Percentiles rank a stretch among this genome's conserved stretches.
phyloP scores from a whole-genome alignment of 768 basidiomycete genomes.

The Neoboletus magnificus region DNA sequence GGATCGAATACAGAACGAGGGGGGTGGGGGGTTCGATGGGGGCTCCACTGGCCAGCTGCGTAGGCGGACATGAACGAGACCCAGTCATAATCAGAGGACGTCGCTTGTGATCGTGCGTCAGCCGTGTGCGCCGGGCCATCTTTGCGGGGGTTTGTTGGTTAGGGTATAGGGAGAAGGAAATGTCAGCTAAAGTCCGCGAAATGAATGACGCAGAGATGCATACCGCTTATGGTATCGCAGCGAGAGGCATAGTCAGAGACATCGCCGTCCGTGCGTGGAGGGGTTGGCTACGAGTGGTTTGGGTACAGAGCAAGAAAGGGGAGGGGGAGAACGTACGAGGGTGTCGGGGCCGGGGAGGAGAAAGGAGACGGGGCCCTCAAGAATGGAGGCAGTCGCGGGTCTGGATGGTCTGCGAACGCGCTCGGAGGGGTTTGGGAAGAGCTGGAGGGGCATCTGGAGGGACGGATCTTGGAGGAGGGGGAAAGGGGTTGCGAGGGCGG shows the following conservation, averaged over 20 bases:
- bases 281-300: constrained; percentile 3
- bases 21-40: constrained; percentile 61
- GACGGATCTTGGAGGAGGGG: constrained; percentile 23
- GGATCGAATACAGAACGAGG: constrained; percentile 38
- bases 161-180: constrained; percentile 20
- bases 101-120: constrained; percentile 17
- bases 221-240: constrained; percentile 23
- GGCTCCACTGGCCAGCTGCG: constrained; percentile 76
- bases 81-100: constrained; percentile 57
- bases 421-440: constrained; percentile 28
- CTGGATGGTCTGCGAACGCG: constrained; percentile 31
- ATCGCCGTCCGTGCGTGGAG: constrained; percentile 7
- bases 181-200: constrained; percentile 3
- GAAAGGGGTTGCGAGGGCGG: constrained; percentile 22
- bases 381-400: constrained; percentile 44
- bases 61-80: constrained; percentile 74
- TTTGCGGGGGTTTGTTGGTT: constrained; percentile 1
- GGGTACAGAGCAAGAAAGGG: background rate
- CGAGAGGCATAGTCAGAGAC: constrained; percentile 8
- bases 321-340: constrained; percentile 7
- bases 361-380: constrained; percentile 38
- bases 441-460: constrained; percentile 34
- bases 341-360: constrained; percentile 39
- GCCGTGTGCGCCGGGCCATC: constrained; percentile 10
- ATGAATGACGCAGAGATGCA: constrained; percentile 1